Percentiles rank a stretch among this genome's conserved stretches.
Evolutionary conservation across 2,329 filamentous ascomycete genomes (phyloP).

Genomic region (Anisogramma anomala): DNA sequence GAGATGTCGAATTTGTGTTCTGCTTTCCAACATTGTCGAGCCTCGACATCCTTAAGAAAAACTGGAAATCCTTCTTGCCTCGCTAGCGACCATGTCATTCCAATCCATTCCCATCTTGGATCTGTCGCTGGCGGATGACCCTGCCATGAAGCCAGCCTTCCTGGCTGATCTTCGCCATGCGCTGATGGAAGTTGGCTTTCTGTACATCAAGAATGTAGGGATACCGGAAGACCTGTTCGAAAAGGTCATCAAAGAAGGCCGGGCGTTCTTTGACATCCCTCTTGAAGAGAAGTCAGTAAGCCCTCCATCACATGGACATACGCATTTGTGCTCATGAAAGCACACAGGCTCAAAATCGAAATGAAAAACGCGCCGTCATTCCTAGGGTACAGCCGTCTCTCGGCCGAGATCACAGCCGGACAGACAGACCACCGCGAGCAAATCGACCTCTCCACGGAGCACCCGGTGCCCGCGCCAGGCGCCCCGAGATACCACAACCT

Average conservation of each 20-base stretch:
- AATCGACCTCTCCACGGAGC: constrained; percentile 73
- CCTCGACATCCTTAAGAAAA: too few relatives aligned
- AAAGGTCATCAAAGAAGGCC: constrained; percentile 55
- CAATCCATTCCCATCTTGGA: constrained; percentile 67
- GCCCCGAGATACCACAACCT: constrained; percentile 66
- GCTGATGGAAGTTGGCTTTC: constrained; percentile 74
- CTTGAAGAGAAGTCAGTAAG: constrained; percentile 52
- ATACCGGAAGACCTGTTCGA: constrained; percentile 54
- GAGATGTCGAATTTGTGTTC: background rate
- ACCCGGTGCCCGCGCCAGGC: constrained; percentile 48
- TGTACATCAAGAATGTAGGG: constrained; percentile 73
- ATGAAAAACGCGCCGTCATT: constrained; percentile 66
- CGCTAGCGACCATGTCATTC: constrained; percentile 49
- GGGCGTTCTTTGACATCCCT: constrained; percentile 66
- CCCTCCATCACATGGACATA: background rate
- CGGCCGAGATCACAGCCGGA: constrained; percentile 61
- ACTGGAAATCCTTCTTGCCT: too few relatives aligned
- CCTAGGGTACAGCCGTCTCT: constrained; percentile 55
- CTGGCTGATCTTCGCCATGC: constrained; percentile 60
- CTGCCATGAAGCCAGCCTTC: constrained; percentile 59
- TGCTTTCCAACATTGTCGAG: too few relatives aligned
- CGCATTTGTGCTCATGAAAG: background rate
- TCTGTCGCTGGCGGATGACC: constrained; percentile 52
- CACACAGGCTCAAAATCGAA: constrained; percentile 47
- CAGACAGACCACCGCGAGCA: constrained; percentile 73